Base-by-base conservation (phyloP, 148 eudicot genomes). In the Camellia lanceoleosa region DNA sequence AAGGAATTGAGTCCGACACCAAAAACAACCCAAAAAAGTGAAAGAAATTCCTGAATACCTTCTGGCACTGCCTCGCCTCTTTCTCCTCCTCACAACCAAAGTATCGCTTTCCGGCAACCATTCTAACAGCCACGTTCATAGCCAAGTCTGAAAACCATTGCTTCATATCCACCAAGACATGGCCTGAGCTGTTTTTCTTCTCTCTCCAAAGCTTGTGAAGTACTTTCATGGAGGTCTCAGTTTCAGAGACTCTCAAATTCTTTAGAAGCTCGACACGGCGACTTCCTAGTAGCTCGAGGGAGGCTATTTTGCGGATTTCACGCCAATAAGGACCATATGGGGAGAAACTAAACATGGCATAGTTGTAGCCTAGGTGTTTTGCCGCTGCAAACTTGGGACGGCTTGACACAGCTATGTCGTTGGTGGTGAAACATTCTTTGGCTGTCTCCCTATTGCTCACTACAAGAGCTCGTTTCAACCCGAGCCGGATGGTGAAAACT, bases 1-100 rank as follows among this genome's bases (percentile, higher is more conserved):
- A 63, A 11, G 78, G 82, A 44, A 69, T 44, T 12, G 74, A 76
- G 64, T 86, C 88, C 38, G 70, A 82, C 70, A 19, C 46, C 59
- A 73, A 75, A 61, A 9, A 38, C 16, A 67, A 4, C 71, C 71
- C 71, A 16, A 6, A 9, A 7, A 10, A 67, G 2, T 11, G 18
- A 41, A 67, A 67, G 18, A 67, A 67, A 9, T 67, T 18, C 49
- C 71, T 67, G 2, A 67, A 23, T 13, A 42, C 16, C 18, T 42
- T 67, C 71, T 67, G 46, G 47, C 15, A 41, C 42, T 15, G 46
- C 47, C 47, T 16, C 5, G 71, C 71, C 71, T 67, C 18, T 42
- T 67, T 14, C 71, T 18, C 73, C 23, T 18, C 64, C 0, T 3
- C 64, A n/a, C 20, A 19, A 14, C 44, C 49, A 12, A 16, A 16